These are phyloP conservation scores for Cutaneotrichosporon cutaneum DNA, from an alignment of 1,284 basidiomycete genomes.

Conservation along the genomic window DNA sequence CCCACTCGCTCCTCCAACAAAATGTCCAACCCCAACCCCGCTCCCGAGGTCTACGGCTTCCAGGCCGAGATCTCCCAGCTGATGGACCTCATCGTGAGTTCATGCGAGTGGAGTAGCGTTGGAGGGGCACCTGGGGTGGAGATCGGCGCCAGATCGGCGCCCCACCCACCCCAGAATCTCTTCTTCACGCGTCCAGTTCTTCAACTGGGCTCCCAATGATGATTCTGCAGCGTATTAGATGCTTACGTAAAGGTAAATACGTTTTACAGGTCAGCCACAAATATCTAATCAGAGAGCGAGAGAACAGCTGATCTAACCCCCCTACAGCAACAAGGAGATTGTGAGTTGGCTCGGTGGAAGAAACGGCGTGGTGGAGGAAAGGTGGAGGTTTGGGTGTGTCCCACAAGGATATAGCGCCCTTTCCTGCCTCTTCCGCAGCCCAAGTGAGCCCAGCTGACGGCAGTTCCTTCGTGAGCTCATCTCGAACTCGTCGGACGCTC, in stretches of 20 bases:
- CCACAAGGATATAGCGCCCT: not conserved
- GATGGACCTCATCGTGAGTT: conserved; percentile 49
- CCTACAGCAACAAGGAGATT: conserved; percentile 75
- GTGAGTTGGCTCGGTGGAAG: not conserved
- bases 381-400: too few relatives aligned
- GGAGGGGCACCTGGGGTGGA: conserved; percentile 41
- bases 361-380: too few relatives aligned
- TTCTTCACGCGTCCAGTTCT: not conserved
- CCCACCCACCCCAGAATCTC: not conserved
- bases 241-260: not conserved
- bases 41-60: conserved; percentile 13
- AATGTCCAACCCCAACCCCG: not conserved
- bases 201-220: not conserved
- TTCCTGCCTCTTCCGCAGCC: not conserved
- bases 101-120: conserved; percentile 70
- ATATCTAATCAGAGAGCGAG: too few relatives aligned
- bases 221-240: not conserved
- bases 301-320: too few relatives aligned
- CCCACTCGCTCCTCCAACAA: not conserved
- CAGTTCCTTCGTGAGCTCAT: conserved; percentile 68
- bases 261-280: not conserved
- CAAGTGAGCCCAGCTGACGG: not conserved
- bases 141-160: not conserved
- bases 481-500: conserved; percentile 72
- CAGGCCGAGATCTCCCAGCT: conserved; percentile 91